These are phyloP conservation scores for Starmera caribaea DNA, from an alignment of 805 yeast genomes.

Conservation along the genomic window DNA sequence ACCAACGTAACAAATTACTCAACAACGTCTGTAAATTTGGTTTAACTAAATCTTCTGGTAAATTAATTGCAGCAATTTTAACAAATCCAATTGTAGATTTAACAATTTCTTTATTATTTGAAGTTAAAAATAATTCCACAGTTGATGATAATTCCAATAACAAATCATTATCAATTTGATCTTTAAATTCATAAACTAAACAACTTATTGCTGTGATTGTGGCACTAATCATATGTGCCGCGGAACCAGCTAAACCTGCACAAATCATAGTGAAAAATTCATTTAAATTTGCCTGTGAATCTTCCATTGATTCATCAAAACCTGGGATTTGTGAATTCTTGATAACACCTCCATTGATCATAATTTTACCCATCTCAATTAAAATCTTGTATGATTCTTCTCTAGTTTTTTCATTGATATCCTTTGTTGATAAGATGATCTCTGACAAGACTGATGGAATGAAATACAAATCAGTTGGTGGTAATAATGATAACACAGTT, in stretches of 20 bases:
- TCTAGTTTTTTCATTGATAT: conserved; percentile 86
- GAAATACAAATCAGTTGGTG: conserved; percentile 57
- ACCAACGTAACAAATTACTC: conserved; percentile 76
- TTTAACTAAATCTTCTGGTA: conserved; percentile 70
- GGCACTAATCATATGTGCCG: conserved; percentile 97
- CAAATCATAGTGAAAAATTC: conserved; percentile 89
- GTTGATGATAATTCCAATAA: conserved; percentile 74
- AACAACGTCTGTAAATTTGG: conserved; percentile 58
- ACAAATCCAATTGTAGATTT: conserved; percentile 91
- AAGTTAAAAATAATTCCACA: conserved; percentile 81
- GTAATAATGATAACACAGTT: conserved; percentile 50
- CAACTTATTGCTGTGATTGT: conserved; percentile 85
- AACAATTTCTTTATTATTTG: conserved; percentile 87
- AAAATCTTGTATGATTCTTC: conserved; percentile 67
- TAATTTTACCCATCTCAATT: conserved; percentile 69
- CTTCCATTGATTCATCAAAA: conserved; percentile 52
- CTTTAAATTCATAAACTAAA: conserved; percentile 76
- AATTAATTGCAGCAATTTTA: conserved; percentile 74
- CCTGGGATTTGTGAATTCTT: conserved; percentile 59
- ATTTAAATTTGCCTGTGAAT: conserved; percentile 54
- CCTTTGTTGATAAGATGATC: conserved; percentile 83
- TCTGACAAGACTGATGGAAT: conserved; percentile 81
- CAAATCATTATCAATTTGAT: conserved; percentile 46
- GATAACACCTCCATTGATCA: conserved; percentile 59
- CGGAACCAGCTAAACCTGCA: conserved; percentile 92